Base-by-base conservation (phyloP, 306 rosid species). In the Pueraria montana region DNA sequence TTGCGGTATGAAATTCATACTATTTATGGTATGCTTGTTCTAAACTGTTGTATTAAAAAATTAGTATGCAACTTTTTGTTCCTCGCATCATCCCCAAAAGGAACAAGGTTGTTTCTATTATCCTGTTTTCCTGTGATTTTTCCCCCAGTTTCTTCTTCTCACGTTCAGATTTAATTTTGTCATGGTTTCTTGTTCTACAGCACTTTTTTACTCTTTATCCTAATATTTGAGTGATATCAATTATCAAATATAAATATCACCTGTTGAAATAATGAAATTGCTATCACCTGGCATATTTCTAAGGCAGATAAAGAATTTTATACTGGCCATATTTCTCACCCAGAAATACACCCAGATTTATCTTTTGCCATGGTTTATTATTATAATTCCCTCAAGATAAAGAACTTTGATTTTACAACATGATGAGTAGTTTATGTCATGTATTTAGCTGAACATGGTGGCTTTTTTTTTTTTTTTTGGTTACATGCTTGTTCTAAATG, bases 391-490 rank as follows among this genome's bases (percentile, higher is more conserved):
- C 56, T 59, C 11, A 61, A 76, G 70, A 49, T 8, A 17, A 76
- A 40, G 69, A 40, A 12, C 16, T 59, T 59, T 76, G 2, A 59
- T 42, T 76, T 61, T 18, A 38, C 63, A 42, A 23, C 71, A 42
- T 24, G 30, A 42, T 10, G 46, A 76, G 46, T 24, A 58, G 72
- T 77, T 61, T 61, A 23, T 76, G 71, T 70, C 70, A 52, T 24
- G 21, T 74, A 30, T 43, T 66, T 43, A 12, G 58, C 26, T 27
- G 71, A 23, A 24, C 36, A 26, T 43, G 27, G 14, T 12, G 27
- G 17, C n/a, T n/a, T n/a, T n/a, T 12, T 64, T 34, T 52, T 30
- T 45, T 66, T 55, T 23, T 67, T 65, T 24, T 24, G 27, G 65
- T 32, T 40, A 55, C 8, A 24, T 27, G 68, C 48, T 74, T 26